Evolutionary conservation across 352 stramenopile genomes (phyloP), one percentile per base, ranked within the genome.

Genomic region (Phytophthora meadii): DNA sequence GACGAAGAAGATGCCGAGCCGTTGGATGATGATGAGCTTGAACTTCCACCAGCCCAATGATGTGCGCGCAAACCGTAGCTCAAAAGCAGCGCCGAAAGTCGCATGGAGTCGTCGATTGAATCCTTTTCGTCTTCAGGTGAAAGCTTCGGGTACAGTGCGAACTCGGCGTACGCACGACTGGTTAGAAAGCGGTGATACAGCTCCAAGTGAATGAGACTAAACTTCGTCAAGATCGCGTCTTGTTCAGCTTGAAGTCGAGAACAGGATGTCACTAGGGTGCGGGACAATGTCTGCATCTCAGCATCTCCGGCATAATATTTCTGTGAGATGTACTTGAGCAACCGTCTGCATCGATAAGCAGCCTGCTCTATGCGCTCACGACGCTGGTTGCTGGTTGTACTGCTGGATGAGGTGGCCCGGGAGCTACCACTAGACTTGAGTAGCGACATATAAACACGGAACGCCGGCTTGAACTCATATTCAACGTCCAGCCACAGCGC

Each of bases 401-500:
- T 72, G 27, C 49, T 65, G 6, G 55, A 65, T 45, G 46, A 22
- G 15, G 50, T 36, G 22, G 50, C 24, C 54, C 66, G 56, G 4
- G 56, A 70, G 30, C 68, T 66, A n/a, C 66, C 62, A 44, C 53
- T 74, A 4, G 75, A 81, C 66, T 91, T 91, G 12, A 90, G 72
- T 27, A 92, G 51, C 3, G 70, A 63, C 37, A 87, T 77, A 63
- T 95, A 95, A 41, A 70, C 74, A 9, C 88, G 80, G 57, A 92
- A 93, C 1, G 85, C 79, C 25, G 85, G 87, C 55, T 95, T 95
- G 55, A 95, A 95, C 54, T 93, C 86, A 59, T 95, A 95, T 54
- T 95, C 86, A 19, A 95, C 82, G 49, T 95, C 88, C 24, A 95
- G 63, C 86, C 85, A 95, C 15, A 95, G 64, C 36, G 82, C 86